phyloP scores from a whole-genome alignment of 2,329 filamentous ascomycete genomes.

The Epichloe gansuensis region DNA sequence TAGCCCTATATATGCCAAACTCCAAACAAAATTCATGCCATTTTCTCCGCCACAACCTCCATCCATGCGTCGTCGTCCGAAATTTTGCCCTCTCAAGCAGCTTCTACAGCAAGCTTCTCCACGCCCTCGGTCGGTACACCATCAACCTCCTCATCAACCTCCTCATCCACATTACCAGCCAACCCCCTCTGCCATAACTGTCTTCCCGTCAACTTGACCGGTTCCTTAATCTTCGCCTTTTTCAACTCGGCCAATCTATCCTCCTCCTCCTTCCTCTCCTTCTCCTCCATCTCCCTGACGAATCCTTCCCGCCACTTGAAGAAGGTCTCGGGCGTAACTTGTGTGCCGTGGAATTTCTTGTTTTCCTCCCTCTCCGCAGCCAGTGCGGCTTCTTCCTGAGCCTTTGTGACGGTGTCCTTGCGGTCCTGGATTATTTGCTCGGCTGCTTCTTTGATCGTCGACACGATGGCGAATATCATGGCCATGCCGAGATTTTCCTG shows the following conservation, averaged over 20 bases:
- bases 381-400: conserved; percentile 38
- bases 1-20: conserved; percentile 1
- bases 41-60: too few relatives aligned
- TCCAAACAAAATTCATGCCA: conserved; percentile 1
- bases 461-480: conserved; percentile 90
- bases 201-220: conserved; percentile 56
- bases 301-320: conserved; percentile 71
- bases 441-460: conserved; percentile 77
- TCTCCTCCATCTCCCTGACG: conserved; percentile 66
- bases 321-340: conserved; percentile 80
- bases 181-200: conserved; percentile 70
- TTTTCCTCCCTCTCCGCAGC: conserved; percentile 83
- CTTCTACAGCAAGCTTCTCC: conserved; percentile 60
- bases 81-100: conserved; percentile 13
- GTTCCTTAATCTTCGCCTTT: conserved; percentile 62
- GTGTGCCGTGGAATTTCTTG: conserved; percentile 84
- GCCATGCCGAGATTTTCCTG: conserved; percentile 94
- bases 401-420: conserved; percentile 48
- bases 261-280: conserved; percentile 53
- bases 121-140: conserved; percentile 46
- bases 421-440: conserved; percentile 71
- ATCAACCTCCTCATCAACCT: conserved; percentile 53
- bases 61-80: not conserved
- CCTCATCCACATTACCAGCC: conserved; percentile 52
- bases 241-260: conserved; percentile 73